phyloP scores from a whole-genome alignment of 768 basidiomycete genomes.

The Cystobasidium onofrii region DNA sequence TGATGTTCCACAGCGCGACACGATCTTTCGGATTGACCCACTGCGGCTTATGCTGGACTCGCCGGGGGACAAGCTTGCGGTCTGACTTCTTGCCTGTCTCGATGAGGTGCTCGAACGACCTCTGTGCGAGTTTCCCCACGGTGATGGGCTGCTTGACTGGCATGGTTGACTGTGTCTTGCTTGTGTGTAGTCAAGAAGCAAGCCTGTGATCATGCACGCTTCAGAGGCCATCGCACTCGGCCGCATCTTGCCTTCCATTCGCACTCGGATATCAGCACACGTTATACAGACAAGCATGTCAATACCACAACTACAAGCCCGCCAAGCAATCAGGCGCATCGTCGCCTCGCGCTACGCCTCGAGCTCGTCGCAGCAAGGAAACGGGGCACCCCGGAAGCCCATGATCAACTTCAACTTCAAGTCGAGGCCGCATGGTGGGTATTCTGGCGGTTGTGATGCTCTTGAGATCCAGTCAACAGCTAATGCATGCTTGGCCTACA shows the following conservation, averaged over 20 bases:
- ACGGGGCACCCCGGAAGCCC: constrained; percentile 24
- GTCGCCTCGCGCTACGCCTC: neutral
- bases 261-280: neutral
- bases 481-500: too few species aligned
- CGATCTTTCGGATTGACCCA: constrained; percentile 41
- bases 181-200: neutral
- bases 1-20: constrained; percentile 40
- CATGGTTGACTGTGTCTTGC: neutral
- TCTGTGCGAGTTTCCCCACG: constrained; percentile 33
- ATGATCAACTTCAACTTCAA: constrained; percentile 20
- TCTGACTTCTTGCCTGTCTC: constrained; percentile 35
- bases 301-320: neutral
- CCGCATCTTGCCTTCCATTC: neutral
- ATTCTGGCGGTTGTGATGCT: too few species aligned
- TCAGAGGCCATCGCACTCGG: neutral
- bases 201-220: neutral
- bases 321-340: neutral
- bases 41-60: constrained; percentile 33
- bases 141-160: neutral
- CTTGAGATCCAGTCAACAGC: too few species aligned
- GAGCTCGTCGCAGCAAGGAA: neutral
- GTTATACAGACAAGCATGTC: neutral
- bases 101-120: constrained; percentile 34
- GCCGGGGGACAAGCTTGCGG: constrained; percentile 35
- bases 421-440: neutral